Base-by-base conservation (phyloP, 2,329 filamentous ascomycete genomes). In the Penicillium hesseltinei region DNA sequence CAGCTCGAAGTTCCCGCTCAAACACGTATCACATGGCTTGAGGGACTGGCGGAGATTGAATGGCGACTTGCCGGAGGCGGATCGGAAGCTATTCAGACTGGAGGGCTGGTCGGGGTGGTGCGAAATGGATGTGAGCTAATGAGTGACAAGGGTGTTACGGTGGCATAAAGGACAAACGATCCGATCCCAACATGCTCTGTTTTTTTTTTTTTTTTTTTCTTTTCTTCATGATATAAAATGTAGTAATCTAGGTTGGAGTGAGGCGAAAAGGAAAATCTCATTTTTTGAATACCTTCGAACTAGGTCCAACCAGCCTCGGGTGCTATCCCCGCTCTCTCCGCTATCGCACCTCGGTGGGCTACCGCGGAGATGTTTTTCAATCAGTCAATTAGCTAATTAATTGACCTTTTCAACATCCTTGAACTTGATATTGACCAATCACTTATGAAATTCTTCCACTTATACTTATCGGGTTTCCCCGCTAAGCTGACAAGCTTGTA, bases 11-110 rank as follows among this genome's bases (percentile, higher is more conserved):
- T 96, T 13, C 89, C 88, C 52, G 82, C 91, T 0, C 89, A 93
- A 72, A 93, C 92, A 11, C 89, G 94, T 81, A 89, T 97, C 51
- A 85, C 88, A 3, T 99, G 94, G 94, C 79, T 99, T 60, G 89
- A 94, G 58, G 92, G 92, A 0, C 78, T 99, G 54, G 92, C 93
- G 0, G 90, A 97, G 66, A 90, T 99, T 51, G 94, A 99, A 78
- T 95, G 95, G 76, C 82, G 94, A 60, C 80, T 99, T 6, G 89
- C 92, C 35, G 90, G 91, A 43, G 94, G 94, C 23, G 92, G 90
- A 1, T 92, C 87, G 57, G 94, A 99, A 77, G 79, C 81, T 6
- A 84, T 99, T 57, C 94, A 99, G 79, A 97, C 94, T 0, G 93
- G 94, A 7, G 94, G 92, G 0, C 81, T 97, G 45, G 91, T 97